Percentiles rank a stretch among this genome's conserved stretches.
phyloP scores from a whole-genome alignment of 345 rosid genomes.

The Litchi chinensis region DNA sequence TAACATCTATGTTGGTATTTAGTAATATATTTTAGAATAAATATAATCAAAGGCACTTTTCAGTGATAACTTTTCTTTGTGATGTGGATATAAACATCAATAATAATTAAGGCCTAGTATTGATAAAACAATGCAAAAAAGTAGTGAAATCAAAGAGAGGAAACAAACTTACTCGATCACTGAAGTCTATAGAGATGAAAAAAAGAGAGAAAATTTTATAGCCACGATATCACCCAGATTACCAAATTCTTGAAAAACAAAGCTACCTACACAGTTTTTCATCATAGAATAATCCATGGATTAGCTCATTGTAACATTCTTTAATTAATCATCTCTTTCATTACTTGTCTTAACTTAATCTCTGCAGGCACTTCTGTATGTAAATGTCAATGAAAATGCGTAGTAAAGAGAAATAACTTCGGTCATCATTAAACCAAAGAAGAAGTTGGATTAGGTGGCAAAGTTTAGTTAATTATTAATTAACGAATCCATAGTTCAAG shows the following conservation, averaged over 20 bases:
- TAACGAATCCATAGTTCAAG: not conserved
- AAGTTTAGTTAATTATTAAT: not conserved
- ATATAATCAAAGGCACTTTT: not conserved
- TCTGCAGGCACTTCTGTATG: not conserved
- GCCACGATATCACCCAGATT: not conserved
- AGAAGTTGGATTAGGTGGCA: slow-evolving; percentile 7
- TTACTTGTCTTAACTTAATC: not conserved
- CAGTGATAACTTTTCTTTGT: not conserved
- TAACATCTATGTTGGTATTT: too few species aligned
- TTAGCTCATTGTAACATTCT: not conserved
- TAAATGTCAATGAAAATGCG: not conserved
- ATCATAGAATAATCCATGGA: not conserved
- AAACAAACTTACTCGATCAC: not conserved
- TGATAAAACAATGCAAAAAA: not conserved
- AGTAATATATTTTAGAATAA: not conserved
- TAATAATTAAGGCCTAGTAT: not conserved
- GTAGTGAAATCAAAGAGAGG: not conserved
- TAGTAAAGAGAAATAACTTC: not conserved
- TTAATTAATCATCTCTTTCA: not conserved
- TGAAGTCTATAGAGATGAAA: not conserved
- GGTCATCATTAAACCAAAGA: not conserved
- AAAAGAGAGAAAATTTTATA: not conserved
- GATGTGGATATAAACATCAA: not conserved
- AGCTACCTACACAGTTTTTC: not conserved
- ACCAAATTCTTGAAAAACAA: slow-evolving; percentile 14